Percentiles rank a stretch among this genome's conserved stretches.
Evolutionary conservation across 2,329 filamentous ascomycete species (phyloP).

Genomic region (Colletotrichum sp.): DNA sequence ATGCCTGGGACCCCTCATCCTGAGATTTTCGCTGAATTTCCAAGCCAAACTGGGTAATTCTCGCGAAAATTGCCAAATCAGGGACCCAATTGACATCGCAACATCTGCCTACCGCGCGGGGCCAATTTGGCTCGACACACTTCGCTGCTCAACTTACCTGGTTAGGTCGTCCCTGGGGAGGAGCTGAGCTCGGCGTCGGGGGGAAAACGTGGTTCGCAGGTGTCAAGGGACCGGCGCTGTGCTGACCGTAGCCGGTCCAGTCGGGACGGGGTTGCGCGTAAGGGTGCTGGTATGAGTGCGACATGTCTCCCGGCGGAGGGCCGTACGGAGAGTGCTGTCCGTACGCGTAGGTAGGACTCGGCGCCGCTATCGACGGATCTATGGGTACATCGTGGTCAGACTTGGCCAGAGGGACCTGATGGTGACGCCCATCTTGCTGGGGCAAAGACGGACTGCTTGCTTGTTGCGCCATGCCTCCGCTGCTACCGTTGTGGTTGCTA

Average conservation of each 20-base stretch:
- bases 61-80: background rate
- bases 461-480: slow-evolving; percentile 95
- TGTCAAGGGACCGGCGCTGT: slow-evolving; percentile 52
- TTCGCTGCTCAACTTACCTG: slow-evolving; percentile 56
- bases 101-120: background rate
- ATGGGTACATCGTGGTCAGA: slow-evolving; percentile 98
- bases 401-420: slow-evolving; percentile 79
- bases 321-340: slow-evolving; percentile 87
- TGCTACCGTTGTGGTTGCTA: slow-evolving; percentile 74
- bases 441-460: slow-evolving; percentile 96
- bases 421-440: slow-evolving; percentile 80
- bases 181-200: slow-evolving; percentile 59
- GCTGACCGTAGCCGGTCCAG: slow-evolving; percentile 72
- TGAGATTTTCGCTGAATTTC: background rate
- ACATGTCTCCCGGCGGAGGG: slow-evolving; percentile 83
- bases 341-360: slow-evolving; percentile 89
- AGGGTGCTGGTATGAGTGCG: slow-evolving; percentile 74
- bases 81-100: background rate
- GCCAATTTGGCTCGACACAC: background rate
- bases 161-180: slow-evolving; percentile 59
- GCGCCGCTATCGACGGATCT: slow-evolving; percentile 97
- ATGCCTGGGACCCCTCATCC: background rate
- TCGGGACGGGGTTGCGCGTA: slow-evolving; percentile 76
- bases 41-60: background rate
- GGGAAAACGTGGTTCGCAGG: slow-evolving; percentile 60